These are phyloP conservation scores for Ochetophila trinervis DNA, from an alignment of 306 rosid species.

Conservation along the genomic window DNA sequence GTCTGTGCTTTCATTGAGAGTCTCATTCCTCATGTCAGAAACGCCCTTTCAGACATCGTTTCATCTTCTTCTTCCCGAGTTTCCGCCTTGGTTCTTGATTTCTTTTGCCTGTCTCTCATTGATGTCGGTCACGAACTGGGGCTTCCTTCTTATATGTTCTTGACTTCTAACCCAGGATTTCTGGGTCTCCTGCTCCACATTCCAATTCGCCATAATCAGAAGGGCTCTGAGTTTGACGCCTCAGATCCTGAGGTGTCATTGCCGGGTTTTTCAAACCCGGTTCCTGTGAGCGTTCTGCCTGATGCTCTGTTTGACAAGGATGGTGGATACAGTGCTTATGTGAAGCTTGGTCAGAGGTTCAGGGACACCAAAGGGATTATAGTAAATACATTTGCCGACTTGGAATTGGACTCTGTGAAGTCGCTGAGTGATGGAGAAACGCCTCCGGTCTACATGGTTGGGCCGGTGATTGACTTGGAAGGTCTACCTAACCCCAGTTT, in stretches of 20 bases:
- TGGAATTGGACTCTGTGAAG: conserved; percentile 38
- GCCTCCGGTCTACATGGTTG: conserved; percentile 57
- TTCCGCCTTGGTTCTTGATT: conserved; percentile 45
- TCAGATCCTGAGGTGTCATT: conserved; percentile 29
- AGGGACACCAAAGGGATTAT: conserved; percentile 51
- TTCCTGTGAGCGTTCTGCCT: conserved; percentile 43
- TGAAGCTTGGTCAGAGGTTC: conserved; percentile 36
- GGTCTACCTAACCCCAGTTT: conserved; percentile 25
- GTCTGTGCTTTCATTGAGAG: conserved; percentile 27
- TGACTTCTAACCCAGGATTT: conserved; percentile 44
- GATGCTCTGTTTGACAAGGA: conserved; percentile 26
- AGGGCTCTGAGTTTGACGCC: conserved; percentile 20
- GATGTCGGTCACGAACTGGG: conserved; percentile 44
- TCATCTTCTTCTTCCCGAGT: conserved; percentile 18
- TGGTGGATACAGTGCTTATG: conserved; percentile 42
- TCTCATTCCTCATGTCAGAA: conserved; percentile 25
- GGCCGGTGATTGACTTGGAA: conserved; percentile 46
- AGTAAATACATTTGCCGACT: conserved; percentile 46
- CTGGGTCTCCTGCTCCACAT: conserved; percentile 31
- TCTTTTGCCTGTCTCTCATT: conserved; percentile 42
- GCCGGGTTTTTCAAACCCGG: conserved; percentile 24
- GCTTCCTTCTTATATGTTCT: conserved; percentile 44
- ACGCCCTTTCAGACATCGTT: conserved; percentile 15
- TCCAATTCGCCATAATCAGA: conserved; percentile 20
- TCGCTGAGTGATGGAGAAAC: conserved; percentile 26